phyloP scores from a whole-genome alignment of 257 asterid genomes.

The Nicotiana noctiflora region DNA sequence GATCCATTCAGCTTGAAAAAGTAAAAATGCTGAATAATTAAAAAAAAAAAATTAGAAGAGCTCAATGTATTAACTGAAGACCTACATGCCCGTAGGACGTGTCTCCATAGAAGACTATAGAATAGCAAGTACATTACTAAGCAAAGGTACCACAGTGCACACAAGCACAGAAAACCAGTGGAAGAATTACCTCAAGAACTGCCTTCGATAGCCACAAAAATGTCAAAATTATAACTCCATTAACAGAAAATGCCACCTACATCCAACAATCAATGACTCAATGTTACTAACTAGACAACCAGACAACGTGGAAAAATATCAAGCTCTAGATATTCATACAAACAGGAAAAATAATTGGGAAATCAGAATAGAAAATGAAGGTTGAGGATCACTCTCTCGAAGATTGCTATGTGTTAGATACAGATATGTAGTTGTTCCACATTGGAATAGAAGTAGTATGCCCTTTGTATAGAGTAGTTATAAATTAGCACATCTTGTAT shows the following conservation, averaged over 20 bases:
- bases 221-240: conserved; percentile 69
- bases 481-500: too few species aligned
- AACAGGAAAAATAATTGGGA: background rate
- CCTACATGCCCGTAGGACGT: background rate
- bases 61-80: background rate
- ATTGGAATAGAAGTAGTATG: too few species aligned
- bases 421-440: too few species aligned
- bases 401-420: too few species aligned
- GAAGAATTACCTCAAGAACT: conserved; percentile 58
- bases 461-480: too few species aligned
- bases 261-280: conserved; percentile 11
- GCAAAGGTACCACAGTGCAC: background rate
- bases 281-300: background rate
- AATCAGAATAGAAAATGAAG: background rate
- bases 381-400: background rate
- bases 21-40: background rate
- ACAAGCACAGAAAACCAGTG: background rate
- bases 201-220: conserved; percentile 92
- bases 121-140: background rate
- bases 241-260: conserved; percentile 88
- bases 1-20: background rate
- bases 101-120: background rate
- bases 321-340: background rate
- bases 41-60: background rate
- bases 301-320: background rate